Evolutionary conservation across 1,139 yeast genomes (phyloP), one percentile per base, ranked within the genome.

Genomic region (Candida sp.): DNA sequence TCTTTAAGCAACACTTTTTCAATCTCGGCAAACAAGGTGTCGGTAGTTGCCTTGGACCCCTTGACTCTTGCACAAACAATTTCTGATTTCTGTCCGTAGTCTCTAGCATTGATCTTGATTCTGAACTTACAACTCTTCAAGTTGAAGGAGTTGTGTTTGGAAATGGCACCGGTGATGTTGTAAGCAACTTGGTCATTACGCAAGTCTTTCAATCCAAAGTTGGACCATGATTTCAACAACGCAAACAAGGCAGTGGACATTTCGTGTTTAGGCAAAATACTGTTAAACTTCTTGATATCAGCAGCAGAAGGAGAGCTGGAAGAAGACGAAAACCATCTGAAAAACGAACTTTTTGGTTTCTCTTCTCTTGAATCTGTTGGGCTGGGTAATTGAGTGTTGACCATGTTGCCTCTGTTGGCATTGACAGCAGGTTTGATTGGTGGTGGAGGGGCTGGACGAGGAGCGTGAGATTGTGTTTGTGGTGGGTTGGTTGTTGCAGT

Each of bases 111-210:
- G 34, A 86, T 74, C 61, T 75, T 73, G 56, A 88, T 80, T 56
- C 84, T 80, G 65, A 88, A 86, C 57, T 80, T 79, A 59, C 91
- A 85, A 47, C 88, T 80, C 67, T 84, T 84, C 62, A 86, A 72
- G 48, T 86, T 81, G 60, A 87, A 72, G 1, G 86, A 75, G 66
- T 87, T 87, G 54, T 78, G 74, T 56, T 81, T 84, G 1, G 90
- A 75, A 43, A 88, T 79, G 23, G 82, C 77, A 45, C 91, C 93
- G 25, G 80, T 79, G 38, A 88, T 76, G 37, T 73, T 73, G 58
- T 71, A 69, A 7, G 74, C 69, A 12, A 73, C 67, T 39, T 75
- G 72, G 58, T 79, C 81, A 49, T 81, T 70, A 46, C 71, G 72
- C 55, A 88, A 75, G 53, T 83, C 79, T 58, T 80, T 83, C 62